A percentile compares a stretch with the other conserved stretches of the same genome.
Evolutionary conservation across 345 rosid species (phyloP).

Genomic region (Heritiera littoralis): DNA sequence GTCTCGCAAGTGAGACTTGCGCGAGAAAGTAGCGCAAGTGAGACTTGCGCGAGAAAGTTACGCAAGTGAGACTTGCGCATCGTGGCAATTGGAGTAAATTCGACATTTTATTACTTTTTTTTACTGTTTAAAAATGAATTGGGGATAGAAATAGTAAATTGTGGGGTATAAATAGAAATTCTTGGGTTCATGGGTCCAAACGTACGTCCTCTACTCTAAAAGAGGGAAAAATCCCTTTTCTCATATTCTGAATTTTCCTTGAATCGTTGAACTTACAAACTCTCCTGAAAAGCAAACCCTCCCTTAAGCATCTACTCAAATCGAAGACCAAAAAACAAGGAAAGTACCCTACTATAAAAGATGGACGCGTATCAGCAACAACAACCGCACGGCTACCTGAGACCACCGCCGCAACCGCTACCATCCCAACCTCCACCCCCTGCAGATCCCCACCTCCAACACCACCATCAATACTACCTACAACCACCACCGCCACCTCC

Average conservation of each 20-base stretch:
- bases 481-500: background rate
- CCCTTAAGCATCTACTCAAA: background rate
- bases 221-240: background rate
- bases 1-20: too few species aligned
- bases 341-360: conserved; percentile 12
- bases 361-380: conserved; percentile 20
- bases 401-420: background rate
- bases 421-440: background rate
- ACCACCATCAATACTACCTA: conserved; percentile 1
- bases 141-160: too few species aligned
- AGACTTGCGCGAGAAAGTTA: too few species aligned
- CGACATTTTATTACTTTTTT: too few species aligned
- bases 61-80: too few species aligned
- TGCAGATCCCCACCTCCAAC: conserved; percentile 11
- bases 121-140: too few species aligned
- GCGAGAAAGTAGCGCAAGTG: too few species aligned
- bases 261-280: background rate
- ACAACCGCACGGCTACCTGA: conserved; percentile 4
- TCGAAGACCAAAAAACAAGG: conserved; percentile 16
- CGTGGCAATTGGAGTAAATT: too few species aligned
- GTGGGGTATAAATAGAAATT: too few species aligned
- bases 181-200: background rate
- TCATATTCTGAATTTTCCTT: background rate
- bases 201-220: background rate
- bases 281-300: background rate